Conservation (phyloP, 139 green algal genomes). For the Ettlia oleoabundans region DNA sequence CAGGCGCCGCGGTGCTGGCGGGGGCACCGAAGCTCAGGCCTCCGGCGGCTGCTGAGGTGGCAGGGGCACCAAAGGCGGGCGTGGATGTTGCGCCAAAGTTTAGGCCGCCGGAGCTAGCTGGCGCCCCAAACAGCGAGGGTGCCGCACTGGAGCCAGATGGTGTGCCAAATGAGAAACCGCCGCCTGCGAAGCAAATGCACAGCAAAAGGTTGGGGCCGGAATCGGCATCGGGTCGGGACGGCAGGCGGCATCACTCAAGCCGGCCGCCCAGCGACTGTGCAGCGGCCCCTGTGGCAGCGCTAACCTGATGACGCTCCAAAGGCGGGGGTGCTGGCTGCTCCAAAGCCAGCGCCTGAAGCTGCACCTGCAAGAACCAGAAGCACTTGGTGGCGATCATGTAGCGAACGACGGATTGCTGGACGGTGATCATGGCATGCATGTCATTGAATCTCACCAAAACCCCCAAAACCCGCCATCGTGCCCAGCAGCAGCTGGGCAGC, state of each 20-base stretch:
- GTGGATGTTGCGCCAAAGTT: conserved; percentile 9
- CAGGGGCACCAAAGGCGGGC: neutral
- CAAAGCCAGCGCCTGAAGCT: conserved; percentile 8
- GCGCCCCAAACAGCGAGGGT: neutral
- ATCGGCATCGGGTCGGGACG: neutral
- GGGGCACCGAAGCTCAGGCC: neutral
- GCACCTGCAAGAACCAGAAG: neutral
- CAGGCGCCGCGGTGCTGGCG: neutral
- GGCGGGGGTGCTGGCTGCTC: neutral
- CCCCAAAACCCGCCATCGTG: too few relatives aligned
- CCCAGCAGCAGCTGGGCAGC: too few relatives aligned
- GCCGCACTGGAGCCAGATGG: neutral
- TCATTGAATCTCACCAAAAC: too few relatives aligned
- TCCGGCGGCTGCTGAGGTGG: conserved; percentile 12
- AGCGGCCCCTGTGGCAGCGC: too few relatives aligned
- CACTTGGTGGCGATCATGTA: too few relatives aligned
- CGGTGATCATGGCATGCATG: too few relatives aligned
- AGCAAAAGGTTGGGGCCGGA: neutral
- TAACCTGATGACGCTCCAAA: conserved; percentile 18
- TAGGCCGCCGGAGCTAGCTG: conserved; percentile 4
- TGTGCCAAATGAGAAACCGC: conserved; percentile 8
- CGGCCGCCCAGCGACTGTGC: too few relatives aligned
- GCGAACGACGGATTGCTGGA: too few relatives aligned
- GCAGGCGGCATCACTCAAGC: neutral
- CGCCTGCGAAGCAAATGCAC: neutral